Conservation (phyloP, 495 filamentous ascomycete species). For the Cercophora newfieldiana region DNA sequence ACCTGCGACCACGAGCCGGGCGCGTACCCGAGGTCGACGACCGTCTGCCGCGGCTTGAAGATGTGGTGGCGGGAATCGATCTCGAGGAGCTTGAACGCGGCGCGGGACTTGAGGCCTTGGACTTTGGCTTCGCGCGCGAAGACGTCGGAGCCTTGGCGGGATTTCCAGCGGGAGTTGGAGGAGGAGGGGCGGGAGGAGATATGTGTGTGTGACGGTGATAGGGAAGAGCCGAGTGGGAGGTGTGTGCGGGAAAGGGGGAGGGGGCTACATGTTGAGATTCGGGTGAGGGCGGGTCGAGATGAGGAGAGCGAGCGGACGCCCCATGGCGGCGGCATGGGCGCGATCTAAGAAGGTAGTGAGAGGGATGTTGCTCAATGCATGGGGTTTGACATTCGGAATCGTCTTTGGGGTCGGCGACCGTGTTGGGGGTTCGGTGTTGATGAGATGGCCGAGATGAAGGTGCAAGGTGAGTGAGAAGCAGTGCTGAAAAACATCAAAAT, state of each 20-base stretch:
- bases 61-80: slow-evolving; percentile 79
- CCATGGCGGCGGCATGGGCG: slow-evolving; percentile 4
- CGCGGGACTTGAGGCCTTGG: slow-evolving; percentile 78
- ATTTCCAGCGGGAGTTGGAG: slow-evolving; percentile 79
- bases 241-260: background rate
- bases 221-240: background rate
- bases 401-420: background rate
- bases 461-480: background rate
- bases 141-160: slow-evolving; percentile 68
- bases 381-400: background rate
- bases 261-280: background rate
- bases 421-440: background rate
- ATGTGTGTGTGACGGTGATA: slow-evolving; percentile 6
- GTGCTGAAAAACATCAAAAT: slow-evolving; percentile 4
- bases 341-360: too few relatives aligned
- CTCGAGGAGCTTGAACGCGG: slow-evolving; percentile 89
- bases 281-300: background rate
- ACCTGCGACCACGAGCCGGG: slow-evolving; percentile 97
- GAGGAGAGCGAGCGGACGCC: background rate
- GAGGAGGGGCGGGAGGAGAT: slow-evolving; percentile 46
- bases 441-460: background rate
- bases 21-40: slow-evolving; percentile 91
- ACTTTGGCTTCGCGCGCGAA: slow-evolving; percentile 72
- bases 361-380: background rate
- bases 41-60: slow-evolving; percentile 75